Evolutionary conservation across 2,329 filamentous ascomycete genomes (phyloP).

Genomic region (Botrytis tulipae): DNA sequence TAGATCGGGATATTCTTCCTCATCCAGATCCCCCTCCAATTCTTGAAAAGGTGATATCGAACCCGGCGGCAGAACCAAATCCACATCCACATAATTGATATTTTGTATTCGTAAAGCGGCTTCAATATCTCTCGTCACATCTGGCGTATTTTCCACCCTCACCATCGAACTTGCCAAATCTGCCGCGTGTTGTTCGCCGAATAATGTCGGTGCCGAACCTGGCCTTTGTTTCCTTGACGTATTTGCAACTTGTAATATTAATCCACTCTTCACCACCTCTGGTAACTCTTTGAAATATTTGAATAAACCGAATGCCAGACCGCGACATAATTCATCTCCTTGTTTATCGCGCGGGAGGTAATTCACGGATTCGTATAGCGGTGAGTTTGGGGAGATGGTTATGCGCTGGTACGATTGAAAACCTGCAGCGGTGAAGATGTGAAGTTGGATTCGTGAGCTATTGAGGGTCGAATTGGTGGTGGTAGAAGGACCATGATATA

Average conservation of each 20-base stretch:
- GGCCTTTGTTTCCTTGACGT: constrained; percentile 51
- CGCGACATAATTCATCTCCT: constrained; percentile 89
- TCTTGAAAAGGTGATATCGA: constrained; percentile 63
- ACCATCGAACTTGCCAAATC: constrained; percentile 84
- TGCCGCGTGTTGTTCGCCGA: constrained; percentile 89
- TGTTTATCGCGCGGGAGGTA: constrained; percentile 90
- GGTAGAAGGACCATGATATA: constrained; percentile 90
- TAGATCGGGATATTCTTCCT: constrained; percentile 65
- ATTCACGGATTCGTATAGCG: constrained; percentile 86
- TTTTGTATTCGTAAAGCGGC: constrained; percentile 77
- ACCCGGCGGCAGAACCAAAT: constrained; percentile 79
- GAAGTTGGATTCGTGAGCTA: constrained; percentile 90
- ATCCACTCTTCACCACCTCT: constrained; percentile 67
- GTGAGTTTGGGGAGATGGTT: constrained; percentile 88
- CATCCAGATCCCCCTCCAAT: constrained; percentile 58
- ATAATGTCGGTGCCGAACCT: constrained; percentile 62
- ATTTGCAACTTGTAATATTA: constrained; percentile 52
- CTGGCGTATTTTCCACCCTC: constrained; percentile 71
- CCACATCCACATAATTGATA: constrained; percentile 81
- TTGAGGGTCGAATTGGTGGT: constrained; percentile 83
- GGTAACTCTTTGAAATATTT: constrained; percentile 93
- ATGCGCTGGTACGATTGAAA: constrained; percentile 87
- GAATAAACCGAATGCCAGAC: constrained; percentile 84
- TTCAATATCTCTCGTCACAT: constrained; percentile 71
- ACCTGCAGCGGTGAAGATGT: constrained; percentile 86